Base-by-base conservation (phyloP, 768 basidiomycete species). In the Hebeloma cylindrosporum region DNA sequence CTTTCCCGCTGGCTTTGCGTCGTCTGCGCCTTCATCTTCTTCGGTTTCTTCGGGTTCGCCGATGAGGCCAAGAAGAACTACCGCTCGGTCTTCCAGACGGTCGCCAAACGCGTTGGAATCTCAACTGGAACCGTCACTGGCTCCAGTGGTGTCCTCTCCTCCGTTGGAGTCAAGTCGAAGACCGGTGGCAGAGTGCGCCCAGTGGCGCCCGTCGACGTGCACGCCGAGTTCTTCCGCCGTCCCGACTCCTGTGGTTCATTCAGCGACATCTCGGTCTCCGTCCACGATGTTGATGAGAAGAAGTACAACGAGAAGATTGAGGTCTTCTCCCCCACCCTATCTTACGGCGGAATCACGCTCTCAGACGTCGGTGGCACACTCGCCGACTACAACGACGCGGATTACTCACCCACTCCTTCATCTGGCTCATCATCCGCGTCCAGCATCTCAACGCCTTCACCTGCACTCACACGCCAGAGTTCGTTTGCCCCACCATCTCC, bases 41-140 rank as follows among this genome's bases (percentile, higher is more conserved):
- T 85, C 56, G 61, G 59, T n/a, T 78, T 82, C 68, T 86, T 87
- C 55, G 83, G 82, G 1, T 76, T 83, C 40, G 78, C 76, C 7
- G 71, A 74, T 18, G 84, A 85, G 56, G 81, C 83, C 20, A 65
- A 70, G 45, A 74, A 68, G 55, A 64, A 79, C 50, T 85, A 85
- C 54, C 62, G 67, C 7, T 57, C 59, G 5, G 70, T 66, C 0
- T 61, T 71, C 48, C 31, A 44, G 25, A 65, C 68, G 2, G 65
- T 78, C 18, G 66, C 71, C 29, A 71, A 70, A 53, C 60, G 59
- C 7, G 53, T 72, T 28, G 70, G 70, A 9, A 43, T 60, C 44
- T 52, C 59, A 29, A 63, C 64, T 17, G 42, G 31, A 4, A 52
- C 45, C 39, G 44, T 53, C 32, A 52, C 59, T 40, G 56, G 49